Evolutionary conservation across 2,329 filamentous ascomycete genomes (phyloP), one percentile per base, ranked within the genome.

Genomic region (Sporothrix pseudoabietina): DNA sequence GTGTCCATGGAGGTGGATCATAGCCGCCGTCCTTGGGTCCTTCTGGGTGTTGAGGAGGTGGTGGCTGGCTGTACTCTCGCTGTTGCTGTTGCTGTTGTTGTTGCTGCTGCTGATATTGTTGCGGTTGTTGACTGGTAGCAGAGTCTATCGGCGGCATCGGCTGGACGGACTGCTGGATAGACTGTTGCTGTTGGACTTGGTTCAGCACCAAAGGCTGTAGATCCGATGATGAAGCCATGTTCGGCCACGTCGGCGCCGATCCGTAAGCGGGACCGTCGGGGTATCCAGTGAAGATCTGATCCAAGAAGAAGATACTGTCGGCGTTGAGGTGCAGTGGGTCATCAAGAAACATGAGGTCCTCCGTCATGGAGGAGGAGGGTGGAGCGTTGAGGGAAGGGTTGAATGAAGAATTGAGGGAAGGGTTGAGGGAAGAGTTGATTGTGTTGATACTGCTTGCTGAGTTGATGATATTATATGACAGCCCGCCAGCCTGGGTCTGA

Each of bases 261-360:
- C 30, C 52, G 9, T 54, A 59, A 7, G 69, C 39, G 3, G 69
- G 49, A 6, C 47, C 39, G 26, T 47, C 59, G 8, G 39, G 73
- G 19, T 72, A 74, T 4, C 32, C 75, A 73, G 76, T 75, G 55
- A 77, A 78, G n/a, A 78, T 75, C 55, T 77, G 74, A 68, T 78
- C 77, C 16, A 79, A 75, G 61, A 78, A 78, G 32, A 75, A 75
- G 35, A 77, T 75, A 71, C 76, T 78, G 47, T 79, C 77, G 32
- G 72, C 54, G 57, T 75, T 77, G 49, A 79, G 77, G 26, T 75
- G 75, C 30, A 78, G 75, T 19, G 72, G 61, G 19, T 47, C 63
- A 26, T 76, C 72, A n/a, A 75, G 35, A 30, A 73, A 65, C 26
- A 55, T 39, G 22, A 74, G 69, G 32, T 73, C 72, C 35, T 73